Evolutionary conservation across 441 rosid species (phyloP), one percentile per base, ranked within the genome.

Genomic region (Populus hybrid): DNA sequence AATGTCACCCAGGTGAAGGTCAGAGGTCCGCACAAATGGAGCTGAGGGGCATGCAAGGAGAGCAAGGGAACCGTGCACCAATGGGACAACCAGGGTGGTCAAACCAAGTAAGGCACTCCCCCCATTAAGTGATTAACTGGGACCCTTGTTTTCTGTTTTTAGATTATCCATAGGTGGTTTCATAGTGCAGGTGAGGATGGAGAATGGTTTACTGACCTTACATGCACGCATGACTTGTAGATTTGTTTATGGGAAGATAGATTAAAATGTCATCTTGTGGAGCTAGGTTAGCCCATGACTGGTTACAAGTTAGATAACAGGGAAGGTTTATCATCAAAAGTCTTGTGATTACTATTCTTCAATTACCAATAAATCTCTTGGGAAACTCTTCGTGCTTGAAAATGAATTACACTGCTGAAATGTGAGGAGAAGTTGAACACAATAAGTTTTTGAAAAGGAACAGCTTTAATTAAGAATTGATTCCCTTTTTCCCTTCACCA

Each of bases 41-140:
- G 26, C 86, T 83, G 83, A 84, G 84, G 69, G 86, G 76, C 40
- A 42, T 23, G 71, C 87, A 82, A 46, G 90, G 85, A 81, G 89
- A 82, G 63, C 82, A 86, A 75, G 73, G 85, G 87, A 81, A 77
- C 79, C 67, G 78, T 76, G 75, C 74, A 76, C 83, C 91, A 35
- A 70, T 32, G 68, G 89, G 85, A 67, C 88, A 85, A 80, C 76
- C 85, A 2, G 79, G 57, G 57, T 14, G 85, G n/a, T 57, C 78
- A 66, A 82, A 87, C 75, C 89, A 84, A 78, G 98, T 90, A 89
- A 85, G 78, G 26, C 34, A 59, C 79, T 75, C 35, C 46, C 67
- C 61, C 63, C 61, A 10, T 46, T 79, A 72, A 61, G n/a, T 24
- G 23, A 53, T 36, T n/a, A 46, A 24, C 34, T 46, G 28, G 40